Evolutionary conservation across 768 basidiomycete species (phyloP).

Genomic region (Rhizopogon vesiculosus): DNA sequence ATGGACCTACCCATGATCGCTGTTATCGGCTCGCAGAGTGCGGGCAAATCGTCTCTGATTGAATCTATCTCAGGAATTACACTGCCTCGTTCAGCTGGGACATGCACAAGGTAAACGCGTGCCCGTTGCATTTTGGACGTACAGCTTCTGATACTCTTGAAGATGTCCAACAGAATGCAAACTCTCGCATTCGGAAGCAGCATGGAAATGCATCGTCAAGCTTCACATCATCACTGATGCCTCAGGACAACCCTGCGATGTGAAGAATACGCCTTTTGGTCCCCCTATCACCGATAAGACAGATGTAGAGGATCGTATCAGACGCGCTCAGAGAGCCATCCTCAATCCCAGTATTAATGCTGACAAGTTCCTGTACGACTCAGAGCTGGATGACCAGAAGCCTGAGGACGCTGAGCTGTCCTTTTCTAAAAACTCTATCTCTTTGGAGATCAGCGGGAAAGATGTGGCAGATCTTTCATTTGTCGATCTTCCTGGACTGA

Average conservation of each 20-base stretch:
- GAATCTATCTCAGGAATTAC: constrained; percentile 74
- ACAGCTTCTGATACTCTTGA: neutral
- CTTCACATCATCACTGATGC: constrained; percentile 40
- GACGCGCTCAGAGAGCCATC: constrained; percentile 61
- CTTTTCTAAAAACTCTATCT: constrained; percentile 56
- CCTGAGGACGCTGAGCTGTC: constrained; percentile 17
- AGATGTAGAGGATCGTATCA: constrained; percentile 61
- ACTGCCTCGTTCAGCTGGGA: constrained; percentile 66
- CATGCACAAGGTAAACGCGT: constrained; percentile 58
- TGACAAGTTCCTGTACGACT: constrained; percentile 9
- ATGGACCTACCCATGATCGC: constrained; percentile 72
- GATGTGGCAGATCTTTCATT: constrained; percentile 63
- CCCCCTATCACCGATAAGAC: constrained; percentile 42
- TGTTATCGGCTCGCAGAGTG: constrained; percentile 69
- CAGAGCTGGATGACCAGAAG: neutral
- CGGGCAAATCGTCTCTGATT: constrained; percentile 74
- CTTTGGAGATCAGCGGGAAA: constrained; percentile 52
- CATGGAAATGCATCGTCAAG: constrained; percentile 50
- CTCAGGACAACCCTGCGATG: constrained; percentile 32
- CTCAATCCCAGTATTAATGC: constrained; percentile 44
- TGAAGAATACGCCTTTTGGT: constrained; percentile 40
- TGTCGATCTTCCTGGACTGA: constrained; percentile 61
- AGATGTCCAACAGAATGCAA: constrained; percentile 60
- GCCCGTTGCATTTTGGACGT: neutral
- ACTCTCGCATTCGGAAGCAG: constrained; percentile 32